Percentiles rank a stretch among this genome's conserved stretches.
phyloP scores from a whole-genome alignment of 2,329 filamentous ascomycete genomes.

The Graphiopsis chlorocephala region DNA sequence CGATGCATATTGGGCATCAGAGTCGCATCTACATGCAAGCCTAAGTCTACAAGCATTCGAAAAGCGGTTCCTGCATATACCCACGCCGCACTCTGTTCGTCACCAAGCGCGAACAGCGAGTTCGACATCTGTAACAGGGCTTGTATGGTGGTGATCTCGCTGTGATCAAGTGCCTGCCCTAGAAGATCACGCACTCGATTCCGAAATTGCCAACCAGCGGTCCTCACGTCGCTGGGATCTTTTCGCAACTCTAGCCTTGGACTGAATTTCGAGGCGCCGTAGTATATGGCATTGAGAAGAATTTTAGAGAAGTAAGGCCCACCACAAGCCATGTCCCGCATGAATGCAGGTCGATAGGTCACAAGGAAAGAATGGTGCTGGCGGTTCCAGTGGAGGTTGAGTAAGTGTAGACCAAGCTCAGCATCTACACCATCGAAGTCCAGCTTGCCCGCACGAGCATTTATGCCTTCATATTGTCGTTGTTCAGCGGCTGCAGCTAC shows the following conservation, averaged over 20 bases:
- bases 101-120: conserved; percentile 25
- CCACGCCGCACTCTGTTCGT: conserved; percentile 14
- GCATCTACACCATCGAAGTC: conserved; percentile 57
- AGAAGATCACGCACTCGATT: conserved; percentile 9
- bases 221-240: conserved; percentile 5
- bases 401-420: conserved; percentile 51
- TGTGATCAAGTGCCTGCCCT: conserved; percentile 9
- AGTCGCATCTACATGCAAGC: conserved; percentile 31
- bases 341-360: conserved; percentile 26
- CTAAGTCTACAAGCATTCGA: conserved; percentile 11
- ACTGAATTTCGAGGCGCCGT: conserved; percentile 10
- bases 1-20: conserved; percentile 32
- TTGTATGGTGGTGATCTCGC: conserved; percentile 7
- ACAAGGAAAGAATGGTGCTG: conserved; percentile 26
- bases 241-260: conserved; percentile 5
- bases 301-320: conserved; percentile 13
- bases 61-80: conserved; percentile 6
- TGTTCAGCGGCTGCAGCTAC: conserved; percentile 50
- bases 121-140: conserved; percentile 9
- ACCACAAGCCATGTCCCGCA: conserved; percentile 21
- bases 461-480: conserved; percentile 51
- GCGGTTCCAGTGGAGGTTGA: conserved; percentile 44
- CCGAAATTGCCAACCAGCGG: conserved; percentile 10
- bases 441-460: conserved; percentile 45
- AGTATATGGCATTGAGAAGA: conserved; percentile 14